Base-by-base conservation (phyloP, 2,329 filamentous ascomycete species). In the Botrytis deweyae region DNA sequence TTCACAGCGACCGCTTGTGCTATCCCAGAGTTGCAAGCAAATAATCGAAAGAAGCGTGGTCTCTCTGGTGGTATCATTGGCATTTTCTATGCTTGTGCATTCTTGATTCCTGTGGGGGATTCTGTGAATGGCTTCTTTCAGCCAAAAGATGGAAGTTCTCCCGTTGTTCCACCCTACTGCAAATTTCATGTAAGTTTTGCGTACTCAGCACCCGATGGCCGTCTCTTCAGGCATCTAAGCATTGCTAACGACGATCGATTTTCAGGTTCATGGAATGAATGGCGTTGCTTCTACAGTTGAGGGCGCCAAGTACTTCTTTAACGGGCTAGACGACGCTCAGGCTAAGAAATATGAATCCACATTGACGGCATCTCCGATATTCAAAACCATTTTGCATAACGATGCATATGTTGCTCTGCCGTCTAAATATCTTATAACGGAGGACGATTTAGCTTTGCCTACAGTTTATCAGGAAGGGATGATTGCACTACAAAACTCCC, bases 241-340 rank as follows among this genome's bases (percentile, higher is more conserved):
- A 49, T 22, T 49, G 46, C 46, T 22, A 49, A 49, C 25, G n/a
- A 29, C 29, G 29, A n/a, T 49, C 9, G 0, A 4, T n/a, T 18
- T 12, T 29, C 29, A 73, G 71, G 65, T 64, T 68, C 44, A 75
- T n/a, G 73, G 73, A 40, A 49, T 72, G n/a, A 12, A 59, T 4
- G 71, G 65, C 8, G 29, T 74, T 8, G 61, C 49, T 6, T 74
- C 74, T 29, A 68, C 70, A 29, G 46, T 42, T 8, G 65, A 72
- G 25, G 70, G 58, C 3, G 64, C 64, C 40, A 74, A 74, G 33
- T 75, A 66, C 46, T 74, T 75, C 65, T 74, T 75, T 42, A 74
- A 75, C 38, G 72, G 69, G 29, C 33, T 75, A n/a, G 46, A 61
- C 16, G 49, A 72, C 8, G 40, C 40, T 16, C 25, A 58, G 46